Percentiles rank a stretch among this genome's conserved stretches.
Conservation (phyloP, 2,329 filamentous ascomycete genomes). For the Harringtonia lauricola region DNA sequence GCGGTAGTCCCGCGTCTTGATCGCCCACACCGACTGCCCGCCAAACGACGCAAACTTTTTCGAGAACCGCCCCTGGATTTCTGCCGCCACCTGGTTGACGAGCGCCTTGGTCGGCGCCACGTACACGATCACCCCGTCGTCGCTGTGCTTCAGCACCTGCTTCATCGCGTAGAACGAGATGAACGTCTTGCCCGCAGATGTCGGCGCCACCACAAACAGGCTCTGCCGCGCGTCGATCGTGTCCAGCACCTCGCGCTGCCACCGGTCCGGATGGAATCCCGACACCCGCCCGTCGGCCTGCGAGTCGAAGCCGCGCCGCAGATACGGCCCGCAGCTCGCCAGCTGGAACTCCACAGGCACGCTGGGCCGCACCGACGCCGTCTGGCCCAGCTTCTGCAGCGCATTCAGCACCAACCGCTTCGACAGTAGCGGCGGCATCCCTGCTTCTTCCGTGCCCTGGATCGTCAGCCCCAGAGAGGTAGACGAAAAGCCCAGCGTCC, state of each 20-base stretch:
- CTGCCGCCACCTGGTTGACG: constrained; percentile 74
- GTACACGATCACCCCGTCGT: constrained; percentile 65
- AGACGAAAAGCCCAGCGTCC: background rate
- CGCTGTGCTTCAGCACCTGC: constrained; percentile 54
- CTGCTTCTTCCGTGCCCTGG: too few relatives aligned
- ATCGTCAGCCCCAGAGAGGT: background rate
- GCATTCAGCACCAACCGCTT: too few relatives aligned
- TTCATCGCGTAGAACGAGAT: constrained; percentile 81
- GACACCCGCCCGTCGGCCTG: constrained; percentile 53
- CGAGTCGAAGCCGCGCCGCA: constrained; percentile 65
- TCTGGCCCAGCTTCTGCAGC: background rate
- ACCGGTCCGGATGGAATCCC: constrained; percentile 59
- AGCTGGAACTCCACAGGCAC: constrained; percentile 48
- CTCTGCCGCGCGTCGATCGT: constrained; percentile 60
- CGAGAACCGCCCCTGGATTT: constrained; percentile 62
- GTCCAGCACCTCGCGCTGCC: constrained; percentile 66
- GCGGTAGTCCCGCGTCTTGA: constrained; percentile 64
- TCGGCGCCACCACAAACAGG: constrained; percentile 66
- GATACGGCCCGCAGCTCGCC: constrained; percentile 57
- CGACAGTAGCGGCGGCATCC: too few relatives aligned
- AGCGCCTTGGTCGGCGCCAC: constrained; percentile 74
- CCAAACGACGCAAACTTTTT: constrained; percentile 55
- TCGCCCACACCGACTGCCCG: constrained; percentile 64
- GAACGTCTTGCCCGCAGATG: constrained; percentile 72
- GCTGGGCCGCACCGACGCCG: too few relatives aligned